These are phyloP conservation scores for Leccinum subrobustum DNA, from an alignment of 1,284 basidiomycete species.

Conservation along the genomic window DNA sequence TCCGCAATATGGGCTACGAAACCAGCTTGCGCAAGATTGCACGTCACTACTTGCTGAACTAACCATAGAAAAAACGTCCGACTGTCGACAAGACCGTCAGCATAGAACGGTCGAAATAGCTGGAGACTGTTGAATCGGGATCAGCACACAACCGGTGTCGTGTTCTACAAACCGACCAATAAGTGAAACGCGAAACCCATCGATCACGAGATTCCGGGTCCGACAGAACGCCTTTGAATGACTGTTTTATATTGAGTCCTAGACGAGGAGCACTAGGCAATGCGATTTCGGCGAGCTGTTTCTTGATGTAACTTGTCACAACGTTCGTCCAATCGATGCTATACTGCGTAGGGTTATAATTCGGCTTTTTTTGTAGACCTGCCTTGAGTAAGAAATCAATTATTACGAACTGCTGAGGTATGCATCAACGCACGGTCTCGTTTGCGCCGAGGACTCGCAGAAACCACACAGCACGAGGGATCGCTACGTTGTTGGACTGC, in stretches of 20 bases:
- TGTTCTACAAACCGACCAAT: constrained; percentile 52
- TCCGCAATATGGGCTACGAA: constrained; percentile 79
- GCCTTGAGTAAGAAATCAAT: constrained; percentile 41
- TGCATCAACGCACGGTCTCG: constrained; percentile 66
- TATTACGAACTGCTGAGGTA: not conserved
- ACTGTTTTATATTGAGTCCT: constrained; percentile 75
- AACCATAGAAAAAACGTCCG: constrained; percentile 83
- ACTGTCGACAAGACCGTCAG: constrained; percentile 81
- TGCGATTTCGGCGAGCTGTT: constrained; percentile 83
- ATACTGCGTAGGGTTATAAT: constrained; percentile 79
- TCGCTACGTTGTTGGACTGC: constrained; percentile 77
- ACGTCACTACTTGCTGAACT: constrained; percentile 70
- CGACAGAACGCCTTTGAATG: constrained; percentile 73
- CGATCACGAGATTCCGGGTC: constrained; percentile 67
- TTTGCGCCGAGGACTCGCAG: constrained; percentile 93
- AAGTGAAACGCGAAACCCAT: constrained; percentile 82
- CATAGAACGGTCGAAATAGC: constrained; percentile 77
- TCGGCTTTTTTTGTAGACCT: constrained; percentile 69
- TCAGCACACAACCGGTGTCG: constrained; percentile 6
- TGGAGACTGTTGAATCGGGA: constrained; percentile 50
- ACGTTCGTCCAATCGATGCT: constrained; percentile 89
- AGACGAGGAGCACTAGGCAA: constrained; percentile 76
- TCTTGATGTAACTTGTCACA: constrained; percentile 86
- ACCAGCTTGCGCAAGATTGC: constrained; percentile 83
- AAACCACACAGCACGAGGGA: constrained; percentile 93